Evolutionary conservation across 805 yeast species (phyloP).

Genomic region (Danielia oregonensis): DNA sequence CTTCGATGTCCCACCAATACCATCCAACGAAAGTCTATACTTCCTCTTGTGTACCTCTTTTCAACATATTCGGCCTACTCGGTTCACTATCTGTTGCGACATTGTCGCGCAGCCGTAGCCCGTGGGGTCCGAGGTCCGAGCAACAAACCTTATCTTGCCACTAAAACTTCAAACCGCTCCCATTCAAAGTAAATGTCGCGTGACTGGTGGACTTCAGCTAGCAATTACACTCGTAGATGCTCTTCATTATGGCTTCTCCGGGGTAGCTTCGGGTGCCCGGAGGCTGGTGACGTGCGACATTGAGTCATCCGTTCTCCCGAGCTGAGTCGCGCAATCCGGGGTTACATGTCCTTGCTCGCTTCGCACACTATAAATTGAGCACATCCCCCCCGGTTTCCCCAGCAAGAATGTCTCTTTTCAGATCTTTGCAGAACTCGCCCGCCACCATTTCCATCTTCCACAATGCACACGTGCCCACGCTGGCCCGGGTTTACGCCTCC

Average conservation of each 20-base stretch:
- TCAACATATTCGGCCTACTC: too few species aligned
- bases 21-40: too few species aligned
- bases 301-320: slow-evolving; percentile 5
- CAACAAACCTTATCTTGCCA: too few species aligned
- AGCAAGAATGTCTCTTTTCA: slow-evolving; percentile 35
- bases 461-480: slow-evolving; percentile 31
- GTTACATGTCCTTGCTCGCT: slow-evolving; percentile 5
- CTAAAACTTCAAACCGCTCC: too few species aligned
- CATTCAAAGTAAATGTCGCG: too few species aligned
- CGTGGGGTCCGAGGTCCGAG: too few species aligned
- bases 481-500: slow-evolving; percentile 26
- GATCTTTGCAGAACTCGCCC: slow-evolving; percentile 39
- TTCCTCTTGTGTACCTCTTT: too few species aligned
- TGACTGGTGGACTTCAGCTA: too few species aligned
- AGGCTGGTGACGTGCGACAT: slow-evolving; percentile 1
- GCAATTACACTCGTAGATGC: too few species aligned
- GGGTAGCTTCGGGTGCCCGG: background rate
- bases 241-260: too few species aligned
- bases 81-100: too few species aligned
- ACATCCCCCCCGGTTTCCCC: background rate
- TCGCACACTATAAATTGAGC: background rate
- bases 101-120: slow-evolving; percentile 1
- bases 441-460: slow-evolving; percentile 41
- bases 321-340: slow-evolving; percentile 5
- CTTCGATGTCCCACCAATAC: too few species aligned